These are phyloP conservation scores for Paxillus rubicundulus DNA, from an alignment of 768 basidiomycete genomes.

Conservation along the genomic window DNA sequence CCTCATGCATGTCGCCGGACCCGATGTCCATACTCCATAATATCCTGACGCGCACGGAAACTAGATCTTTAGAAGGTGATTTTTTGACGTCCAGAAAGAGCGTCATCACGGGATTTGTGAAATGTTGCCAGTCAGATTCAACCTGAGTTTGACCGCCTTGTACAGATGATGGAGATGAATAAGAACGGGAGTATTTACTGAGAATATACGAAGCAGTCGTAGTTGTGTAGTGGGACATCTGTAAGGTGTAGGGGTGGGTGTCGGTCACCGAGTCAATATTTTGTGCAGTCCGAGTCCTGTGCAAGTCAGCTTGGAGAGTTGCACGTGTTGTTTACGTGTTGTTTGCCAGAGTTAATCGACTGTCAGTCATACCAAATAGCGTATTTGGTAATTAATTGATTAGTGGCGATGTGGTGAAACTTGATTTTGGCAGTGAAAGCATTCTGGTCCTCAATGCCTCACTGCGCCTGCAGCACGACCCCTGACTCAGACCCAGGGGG, in stretches of 20 bases:
- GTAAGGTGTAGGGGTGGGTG: background rate
- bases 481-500: too few species aligned
- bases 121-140: slow-evolving; percentile 73
- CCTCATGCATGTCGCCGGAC: slow-evolving; percentile 35
- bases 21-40: slow-evolving; percentile 54
- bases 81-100: slow-evolving; percentile 62
- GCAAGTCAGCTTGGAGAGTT: background rate
- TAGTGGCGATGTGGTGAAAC: too few species aligned
- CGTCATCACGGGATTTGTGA: slow-evolving; percentile 63
- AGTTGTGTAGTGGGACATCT: slow-evolving; percentile 43
- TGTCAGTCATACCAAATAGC: too few species aligned
- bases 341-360: too few species aligned
- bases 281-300: background rate
- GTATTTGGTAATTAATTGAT: too few species aligned
- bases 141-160: slow-evolving; percentile 15
- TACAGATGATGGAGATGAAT: slow-evolving; percentile 33
- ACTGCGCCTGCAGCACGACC: too few species aligned
- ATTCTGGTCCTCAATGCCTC: too few species aligned
- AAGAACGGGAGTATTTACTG: slow-evolving; percentile 67
- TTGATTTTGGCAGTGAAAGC: too few species aligned
- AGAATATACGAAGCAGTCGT: slow-evolving; percentile 56
- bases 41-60: slow-evolving; percentile 64
- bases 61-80: slow-evolving; percentile 46
- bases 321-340: slow-evolving; percentile 1
- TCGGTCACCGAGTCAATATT: background rate